Evolutionary conservation across 169 alveolate species (phyloP), one percentile per base, ranked within the genome.

Genomic region (Theileria luwenshuni): DNA sequence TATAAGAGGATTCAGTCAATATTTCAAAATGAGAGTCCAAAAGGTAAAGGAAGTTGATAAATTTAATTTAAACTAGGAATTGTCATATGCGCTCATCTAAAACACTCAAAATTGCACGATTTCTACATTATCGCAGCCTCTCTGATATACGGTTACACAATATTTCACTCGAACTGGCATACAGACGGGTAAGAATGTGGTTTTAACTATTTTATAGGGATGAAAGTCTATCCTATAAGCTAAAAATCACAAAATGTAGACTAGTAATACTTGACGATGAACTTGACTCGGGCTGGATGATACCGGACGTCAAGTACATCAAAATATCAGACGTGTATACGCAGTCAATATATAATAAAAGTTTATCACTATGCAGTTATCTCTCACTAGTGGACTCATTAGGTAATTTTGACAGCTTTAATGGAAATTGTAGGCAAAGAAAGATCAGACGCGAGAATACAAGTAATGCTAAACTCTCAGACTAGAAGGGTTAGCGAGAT

Each of bases 51-150:
- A 27, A 6, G 1, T 1, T 6, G 35, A 2, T n/a, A 15, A 64
- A 25, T 15, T 21, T 10, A 33, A 13, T 25, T 15, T 0, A 19
- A 5, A 23, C 7, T 59, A 81, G 89, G 81, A 56, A 81, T 74
- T 75, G 89, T 81, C 47, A 73, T 81, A 21, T 81, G 89, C 65
- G 89, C 85, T 45, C 84, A 81, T 47, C 49, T 81, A 45, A 81
- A 81, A 67, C 89, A 81, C 54, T 73, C 89, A 8, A 81, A 74
- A 77, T 7, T 81, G 3, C 85, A 81, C 38, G 85, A 81, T 71
- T 73, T 81, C 32, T 81, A 73, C 74, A 73, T 81, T 64, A 72
- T 81, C 45, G 85, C 84, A 33, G 84, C 85, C 33, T 81, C 77
- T 30, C 60, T 81, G 30, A 73, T 81, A 8, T 81, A 72, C 62